A percentile compares a stretch with the other conserved stretches of the same genome.
Evolutionary conservation across 1,139 yeast species (phyloP).

Genomic region (Pichia sp.): DNA sequence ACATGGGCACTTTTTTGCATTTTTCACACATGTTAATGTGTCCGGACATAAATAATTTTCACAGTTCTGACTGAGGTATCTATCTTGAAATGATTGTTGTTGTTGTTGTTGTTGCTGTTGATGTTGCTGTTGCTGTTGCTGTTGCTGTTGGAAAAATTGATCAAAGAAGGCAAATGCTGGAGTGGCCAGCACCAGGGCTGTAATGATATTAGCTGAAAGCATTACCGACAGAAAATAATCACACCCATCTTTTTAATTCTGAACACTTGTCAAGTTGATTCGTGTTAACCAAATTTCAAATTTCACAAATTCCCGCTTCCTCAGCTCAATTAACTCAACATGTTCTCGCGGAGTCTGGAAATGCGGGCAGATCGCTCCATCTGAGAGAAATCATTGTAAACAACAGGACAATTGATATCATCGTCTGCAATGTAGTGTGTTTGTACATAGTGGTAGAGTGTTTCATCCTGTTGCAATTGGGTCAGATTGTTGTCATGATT

Average conservation of each 20-base stretch:
- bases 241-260: neutral
- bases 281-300: neutral
- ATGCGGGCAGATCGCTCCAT: neutral
- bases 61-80: constrained; percentile 40
- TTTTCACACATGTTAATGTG: constrained; percentile 68
- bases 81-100: constrained; percentile 21
- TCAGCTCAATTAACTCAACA: neutral
- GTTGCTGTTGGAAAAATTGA: constrained; percentile 21
- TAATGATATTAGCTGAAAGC: neutral
- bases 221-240: too few species aligned
- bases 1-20: constrained; percentile 77
- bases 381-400: constrained; percentile 13
- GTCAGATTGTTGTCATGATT: neutral
- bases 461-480: constrained; percentile 31
- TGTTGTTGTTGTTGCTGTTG: constrained; percentile 34
- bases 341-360: neutral
- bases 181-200: neutral
- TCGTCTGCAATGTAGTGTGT: constrained; percentile 24
- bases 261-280: neutral
- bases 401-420: constrained; percentile 28
- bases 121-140: constrained; percentile 32
- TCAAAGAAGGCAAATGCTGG: constrained; percentile 16
- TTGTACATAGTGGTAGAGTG: constrained; percentile 36
- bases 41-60: constrained; percentile 73
- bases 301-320: too few species aligned